Percentiles rank a stretch among this genome's conserved stretches.
Conservation (phyloP, 495 filamentous ascomycete species). For the Neurospora terricola region DNA sequence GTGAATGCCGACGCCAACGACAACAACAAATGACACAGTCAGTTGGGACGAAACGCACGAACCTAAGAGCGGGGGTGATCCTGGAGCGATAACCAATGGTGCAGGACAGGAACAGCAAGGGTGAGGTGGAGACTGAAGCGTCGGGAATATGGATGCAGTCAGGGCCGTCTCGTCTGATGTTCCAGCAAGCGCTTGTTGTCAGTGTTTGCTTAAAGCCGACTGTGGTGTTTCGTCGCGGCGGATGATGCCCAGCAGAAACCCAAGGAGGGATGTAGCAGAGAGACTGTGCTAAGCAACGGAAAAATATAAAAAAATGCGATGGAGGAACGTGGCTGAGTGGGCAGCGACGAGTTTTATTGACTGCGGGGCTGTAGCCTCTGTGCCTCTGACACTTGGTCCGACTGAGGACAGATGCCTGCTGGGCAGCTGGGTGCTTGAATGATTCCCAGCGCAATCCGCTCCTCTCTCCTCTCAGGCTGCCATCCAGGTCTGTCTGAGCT, state of each 20-base stretch:
- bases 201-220: background rate
- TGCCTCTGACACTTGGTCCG: slow-evolving; percentile 1
- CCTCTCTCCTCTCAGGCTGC: background rate
- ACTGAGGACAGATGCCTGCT: background rate
- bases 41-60: background rate
- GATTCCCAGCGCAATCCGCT: background rate
- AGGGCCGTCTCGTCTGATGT: background rate
- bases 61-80: background rate
- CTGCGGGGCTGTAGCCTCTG: slow-evolving; percentile 17
- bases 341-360: slow-evolving; percentile 30
- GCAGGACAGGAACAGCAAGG: background rate
- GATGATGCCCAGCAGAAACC: slow-evolving; percentile 8
- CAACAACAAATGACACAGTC: background rate
- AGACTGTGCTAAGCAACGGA: background rate
- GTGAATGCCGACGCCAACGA: background rate
- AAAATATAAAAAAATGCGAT: slow-evolving; percentile 17
- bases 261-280: slow-evolving; percentile 15
- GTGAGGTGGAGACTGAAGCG: background rate
- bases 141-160: background rate
- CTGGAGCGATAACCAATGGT: background rate
- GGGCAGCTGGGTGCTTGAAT: background rate
- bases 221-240: slow-evolving; percentile 10
- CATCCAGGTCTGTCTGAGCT: background rate
- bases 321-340: slow-evolving; percentile 17
- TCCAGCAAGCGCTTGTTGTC: background rate